Evolutionary conservation across 148 eudicot genomes (phyloP).

Genomic region (Nepenthes mirabilis): DNA sequence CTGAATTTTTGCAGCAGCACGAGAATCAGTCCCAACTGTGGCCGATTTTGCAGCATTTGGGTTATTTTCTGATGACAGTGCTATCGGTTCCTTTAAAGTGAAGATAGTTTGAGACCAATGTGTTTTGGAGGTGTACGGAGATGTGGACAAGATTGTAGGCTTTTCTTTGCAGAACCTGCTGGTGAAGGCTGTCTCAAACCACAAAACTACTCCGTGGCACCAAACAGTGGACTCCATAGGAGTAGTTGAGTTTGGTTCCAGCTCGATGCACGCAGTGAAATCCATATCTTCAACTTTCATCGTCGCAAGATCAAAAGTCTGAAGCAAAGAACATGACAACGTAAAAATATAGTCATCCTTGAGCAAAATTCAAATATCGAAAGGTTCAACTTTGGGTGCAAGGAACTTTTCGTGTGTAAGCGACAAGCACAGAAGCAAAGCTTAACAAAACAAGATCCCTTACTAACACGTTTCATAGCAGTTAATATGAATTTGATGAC

Average conservation of each 20-base stretch:
- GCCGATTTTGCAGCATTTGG: constrained; percentile 16
- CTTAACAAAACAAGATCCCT: too few species aligned
- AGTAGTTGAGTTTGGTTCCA: constrained; percentile 22
- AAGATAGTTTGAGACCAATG: constrained; percentile 91
- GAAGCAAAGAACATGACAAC: constrained; percentile 6
- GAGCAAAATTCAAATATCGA: too few species aligned
- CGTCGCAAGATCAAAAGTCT: constrained; percentile 75
- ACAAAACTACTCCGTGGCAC: constrained; percentile 77
- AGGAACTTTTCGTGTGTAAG: too few species aligned
- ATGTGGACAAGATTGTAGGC: constrained; percentile 63
- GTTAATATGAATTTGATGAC: too few species aligned
- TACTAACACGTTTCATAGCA: too few species aligned
- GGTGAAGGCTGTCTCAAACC: constrained; percentile 93
- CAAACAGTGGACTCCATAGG: constrained; percentile 12
- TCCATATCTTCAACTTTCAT: constrained; percentile 75
- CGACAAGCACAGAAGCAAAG: too few species aligned
- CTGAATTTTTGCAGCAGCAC: constrained; percentile 52
- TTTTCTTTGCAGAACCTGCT: constrained; percentile 67
- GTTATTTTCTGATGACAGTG: constrained; percentile 27
- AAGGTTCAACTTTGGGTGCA: too few species aligned
- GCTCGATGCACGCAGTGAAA: constrained; percentile 64
- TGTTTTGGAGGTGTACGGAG: constrained; percentile 60
- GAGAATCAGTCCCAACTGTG: constrained; percentile 39
- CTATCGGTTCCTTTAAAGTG: constrained; percentile 74
- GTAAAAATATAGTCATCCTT: too few species aligned